Conservation (phyloP, 2,329 filamentous ascomycete species). For the Monilinia fructigena region DNA sequence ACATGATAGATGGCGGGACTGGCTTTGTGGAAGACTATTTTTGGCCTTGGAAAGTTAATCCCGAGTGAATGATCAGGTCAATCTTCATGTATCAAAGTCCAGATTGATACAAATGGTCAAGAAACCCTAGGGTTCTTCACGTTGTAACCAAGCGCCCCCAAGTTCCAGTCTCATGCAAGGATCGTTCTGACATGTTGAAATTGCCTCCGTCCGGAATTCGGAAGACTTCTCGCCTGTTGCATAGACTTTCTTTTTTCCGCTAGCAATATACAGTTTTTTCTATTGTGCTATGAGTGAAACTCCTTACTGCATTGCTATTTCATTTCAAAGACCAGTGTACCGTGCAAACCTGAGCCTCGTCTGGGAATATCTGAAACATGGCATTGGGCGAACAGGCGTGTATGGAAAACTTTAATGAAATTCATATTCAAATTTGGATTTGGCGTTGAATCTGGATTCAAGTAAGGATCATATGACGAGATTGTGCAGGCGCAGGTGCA, state of each 20-base stretch:
- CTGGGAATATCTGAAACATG: neutral
- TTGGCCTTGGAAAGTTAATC: neutral
- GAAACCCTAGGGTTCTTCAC: neutral
- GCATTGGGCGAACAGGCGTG: neutral
- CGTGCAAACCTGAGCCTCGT: neutral
- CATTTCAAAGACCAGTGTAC: neutral
- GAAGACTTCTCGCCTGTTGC: neutral
- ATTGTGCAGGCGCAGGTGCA: no score
- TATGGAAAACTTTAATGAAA: neutral
- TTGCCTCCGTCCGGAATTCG: neutral
- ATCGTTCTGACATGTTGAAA: neutral
- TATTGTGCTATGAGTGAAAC: neutral
- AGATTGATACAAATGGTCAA: neutral
- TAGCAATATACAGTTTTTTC: neutral
- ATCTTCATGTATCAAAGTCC: neutral
- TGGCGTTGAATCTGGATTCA: no score
- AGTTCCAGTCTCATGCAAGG: constrained; percentile 2
- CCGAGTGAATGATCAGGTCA: neutral
- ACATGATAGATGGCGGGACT: neutral
- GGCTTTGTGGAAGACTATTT: neutral
- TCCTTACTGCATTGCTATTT: neutral
- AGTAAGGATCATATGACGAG: no score
- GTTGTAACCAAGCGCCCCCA: neutral
- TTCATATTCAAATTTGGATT: neutral
- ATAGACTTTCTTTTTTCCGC: neutral